These are phyloP conservation scores for Nematocida ausubeli DNA, from an alignment of 371 early-diverging fungal genomes.

Conservation along the genomic window DNA sequence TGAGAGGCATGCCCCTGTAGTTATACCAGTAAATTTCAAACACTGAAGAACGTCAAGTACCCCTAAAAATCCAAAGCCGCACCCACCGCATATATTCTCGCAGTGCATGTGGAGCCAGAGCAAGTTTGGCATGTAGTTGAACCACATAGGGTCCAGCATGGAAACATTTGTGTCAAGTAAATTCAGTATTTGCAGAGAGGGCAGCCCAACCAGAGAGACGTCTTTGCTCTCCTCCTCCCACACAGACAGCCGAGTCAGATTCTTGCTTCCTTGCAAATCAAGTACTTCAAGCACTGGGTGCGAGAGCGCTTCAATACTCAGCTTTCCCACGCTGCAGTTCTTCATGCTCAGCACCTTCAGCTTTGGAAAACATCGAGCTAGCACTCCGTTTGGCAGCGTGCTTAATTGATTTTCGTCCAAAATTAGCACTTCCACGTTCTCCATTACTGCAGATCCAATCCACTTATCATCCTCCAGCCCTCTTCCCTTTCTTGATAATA, in stretches of 20 bases:
- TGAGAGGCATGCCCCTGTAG: conserved; percentile 20
- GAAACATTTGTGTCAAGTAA: conserved; percentile 6
- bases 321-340: neutral
- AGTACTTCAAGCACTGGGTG: conserved; percentile 41
- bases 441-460: neutral
- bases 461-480: conserved; percentile 31
- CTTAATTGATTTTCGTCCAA: conserved; percentile 52
- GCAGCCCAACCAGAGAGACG: neutral
- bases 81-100: conserved; percentile 43
- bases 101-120: conserved; percentile 19
- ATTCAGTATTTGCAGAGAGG: conserved; percentile 23
- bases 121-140: neutral
- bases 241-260: conserved; percentile 2
- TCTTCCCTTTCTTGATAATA: conserved; percentile 39
- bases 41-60: conserved; percentile 1
- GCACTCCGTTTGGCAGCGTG: conserved; percentile 1
- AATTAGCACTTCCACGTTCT: conserved; percentile 41
- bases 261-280: conserved; percentile 27
- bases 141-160: neutral
- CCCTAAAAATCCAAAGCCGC: conserved; percentile 41
- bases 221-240: neutral
- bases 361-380: conserved; percentile 34
- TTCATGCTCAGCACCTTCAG: conserved; percentile 39
- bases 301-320: conserved; percentile 17
- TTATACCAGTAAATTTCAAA: conserved; percentile 25